Percentiles rank a stretch among this genome's conserved stretches.
Evolutionary conservation across 495 filamentous ascomycete species (phyloP).

Genomic region (Penicillium nucicola): DNA sequence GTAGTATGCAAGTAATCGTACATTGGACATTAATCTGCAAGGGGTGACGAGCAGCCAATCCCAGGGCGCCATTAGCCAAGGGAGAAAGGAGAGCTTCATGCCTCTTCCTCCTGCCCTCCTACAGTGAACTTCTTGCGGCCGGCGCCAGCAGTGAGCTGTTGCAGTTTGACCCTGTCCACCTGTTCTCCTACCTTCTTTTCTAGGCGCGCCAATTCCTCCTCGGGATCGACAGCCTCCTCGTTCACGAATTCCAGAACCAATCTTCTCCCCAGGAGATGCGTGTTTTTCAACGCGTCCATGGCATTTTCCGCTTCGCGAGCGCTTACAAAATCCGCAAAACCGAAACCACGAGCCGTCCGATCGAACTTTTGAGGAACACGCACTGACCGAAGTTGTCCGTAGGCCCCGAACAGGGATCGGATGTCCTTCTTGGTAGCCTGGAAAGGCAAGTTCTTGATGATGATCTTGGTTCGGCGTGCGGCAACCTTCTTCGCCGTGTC

Average conservation of each 20-base stretch:
- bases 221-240: slow-evolving; percentile 80
- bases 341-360: slow-evolving; percentile 81
- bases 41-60: slow-evolving; percentile 29
- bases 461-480: slow-evolving; percentile 78
- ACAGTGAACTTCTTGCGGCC: slow-evolving; percentile 87
- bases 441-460: slow-evolving; percentile 98
- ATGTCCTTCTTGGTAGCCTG: slow-evolving; percentile 92
- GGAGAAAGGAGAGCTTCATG: slow-evolving; percentile 41
- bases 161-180: slow-evolving; percentile 80
- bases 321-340: slow-evolving; percentile 94
- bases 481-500: slow-evolving; percentile 75
- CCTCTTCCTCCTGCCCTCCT: slow-evolving; percentile 65
- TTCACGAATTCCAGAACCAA: slow-evolving; percentile 88
- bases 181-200: slow-evolving; percentile 89
- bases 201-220: slow-evolving; percentile 95
- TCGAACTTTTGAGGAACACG: slow-evolving; percentile 95
- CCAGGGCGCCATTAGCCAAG: slow-evolving; percentile 28
- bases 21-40: slow-evolving; percentile 35
- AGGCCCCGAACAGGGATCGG: slow-evolving; percentile 75
- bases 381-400: slow-evolving; percentile 87
- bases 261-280: slow-evolving; percentile 85
- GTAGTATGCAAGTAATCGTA: slow-evolving; percentile 30
- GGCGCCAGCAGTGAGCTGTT: slow-evolving; percentile 69
- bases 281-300: slow-evolving; percentile 84
- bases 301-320: slow-evolving; percentile 91